Evolutionary conservation across 1,284 basidiomycete species (phyloP), one percentile per base, ranked within the genome.

Genomic region (Leccinum ponderosum): DNA sequence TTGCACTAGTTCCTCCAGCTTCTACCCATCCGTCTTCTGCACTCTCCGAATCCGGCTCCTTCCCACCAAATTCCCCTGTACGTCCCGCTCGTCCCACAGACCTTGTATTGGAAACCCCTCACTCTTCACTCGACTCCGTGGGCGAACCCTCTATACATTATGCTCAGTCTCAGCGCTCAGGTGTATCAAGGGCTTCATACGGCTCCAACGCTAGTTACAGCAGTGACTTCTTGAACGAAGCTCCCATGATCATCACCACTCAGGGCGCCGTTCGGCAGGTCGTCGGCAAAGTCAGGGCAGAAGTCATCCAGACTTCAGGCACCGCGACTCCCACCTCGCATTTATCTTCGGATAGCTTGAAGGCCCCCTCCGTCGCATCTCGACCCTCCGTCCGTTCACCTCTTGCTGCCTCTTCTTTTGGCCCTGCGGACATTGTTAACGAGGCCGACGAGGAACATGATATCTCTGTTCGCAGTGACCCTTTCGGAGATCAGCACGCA

Each of bases 221-320:
- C 12, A 91, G 88, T 66, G 90, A 92, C 66, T 82, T 93, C 73
- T 77, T 93, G 60, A 86, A 86, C 66, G 91, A 93, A 71, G 86
- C 88, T 1, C 90, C 91, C 15, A 87, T 89, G 75, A 93, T 93
- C 66, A 83, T 93, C 64, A 91, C 89, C 27, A 80, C 78, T 33
- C 85, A 84, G 62, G 83, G 83, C 51, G 80, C 81, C 37, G 84
- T 90, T 63, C 83, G 87, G 35, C 89, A 91, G 69, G 87, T 91
- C 9, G 74, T 90, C 47, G 89, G 90, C 39, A 84, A 90, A 53
- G 86, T 86, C 56, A 90, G 87, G 72, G 89, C 91, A 29, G 90
- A 91, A 70, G 86, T 93, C 53, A 84, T 93, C 63, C 87, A 82
- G 62, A 81, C 90, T 2, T 77, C 84, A 1, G 80, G 80, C 35